These are phyloP conservation scores for Cylindrodendrum hubeiense DNA, from an alignment of 2,329 filamentous ascomycete genomes.

Conservation along the genomic window DNA sequence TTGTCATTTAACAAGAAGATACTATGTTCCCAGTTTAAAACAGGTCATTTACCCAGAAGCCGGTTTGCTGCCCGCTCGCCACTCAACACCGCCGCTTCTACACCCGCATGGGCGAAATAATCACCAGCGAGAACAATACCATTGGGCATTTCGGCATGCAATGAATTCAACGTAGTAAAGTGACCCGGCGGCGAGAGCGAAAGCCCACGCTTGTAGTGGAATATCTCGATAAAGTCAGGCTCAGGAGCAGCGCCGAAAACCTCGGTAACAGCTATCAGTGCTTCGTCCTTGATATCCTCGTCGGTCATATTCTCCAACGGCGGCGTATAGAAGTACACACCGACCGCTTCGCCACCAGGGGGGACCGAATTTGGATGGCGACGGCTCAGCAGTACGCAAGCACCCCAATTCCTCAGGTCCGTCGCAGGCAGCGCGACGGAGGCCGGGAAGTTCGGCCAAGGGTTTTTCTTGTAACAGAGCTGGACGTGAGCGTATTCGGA, in stretches of 20 bases:
- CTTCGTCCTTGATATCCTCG: constrained; percentile 1
- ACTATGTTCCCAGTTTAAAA: background rate
- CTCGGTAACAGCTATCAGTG: background rate
- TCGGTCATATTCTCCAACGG: constrained; percentile 2
- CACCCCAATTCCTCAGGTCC: constrained; percentile 2
- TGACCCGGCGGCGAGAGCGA: background rate
- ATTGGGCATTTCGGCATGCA: constrained; percentile 2
- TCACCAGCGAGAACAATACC: background rate
- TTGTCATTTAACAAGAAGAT: background rate
- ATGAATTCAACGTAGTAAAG: background rate
- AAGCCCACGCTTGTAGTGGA: constrained; percentile 1
- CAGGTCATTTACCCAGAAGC: background rate
- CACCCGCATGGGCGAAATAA: constrained; percentile 2
- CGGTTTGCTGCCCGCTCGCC: constrained; percentile 1
- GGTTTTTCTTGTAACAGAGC: constrained; percentile 13
- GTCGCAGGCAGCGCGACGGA: constrained; percentile 4
- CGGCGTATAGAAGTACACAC: constrained; percentile 1
- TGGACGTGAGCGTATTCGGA: constrained; percentile 9
- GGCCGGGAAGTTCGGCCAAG: constrained; percentile 6
- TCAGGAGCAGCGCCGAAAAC: background rate
- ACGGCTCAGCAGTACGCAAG: constrained; percentile 3
- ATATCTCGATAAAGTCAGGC: constrained; percentile 1
- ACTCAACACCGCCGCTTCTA: background rate
- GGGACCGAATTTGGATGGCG: constrained; percentile 2
- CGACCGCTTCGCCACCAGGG: background rate